Evolutionary conservation across 2,329 filamentous ascomycete species (phyloP).

Genomic region (Fusarium subglutinans): DNA sequence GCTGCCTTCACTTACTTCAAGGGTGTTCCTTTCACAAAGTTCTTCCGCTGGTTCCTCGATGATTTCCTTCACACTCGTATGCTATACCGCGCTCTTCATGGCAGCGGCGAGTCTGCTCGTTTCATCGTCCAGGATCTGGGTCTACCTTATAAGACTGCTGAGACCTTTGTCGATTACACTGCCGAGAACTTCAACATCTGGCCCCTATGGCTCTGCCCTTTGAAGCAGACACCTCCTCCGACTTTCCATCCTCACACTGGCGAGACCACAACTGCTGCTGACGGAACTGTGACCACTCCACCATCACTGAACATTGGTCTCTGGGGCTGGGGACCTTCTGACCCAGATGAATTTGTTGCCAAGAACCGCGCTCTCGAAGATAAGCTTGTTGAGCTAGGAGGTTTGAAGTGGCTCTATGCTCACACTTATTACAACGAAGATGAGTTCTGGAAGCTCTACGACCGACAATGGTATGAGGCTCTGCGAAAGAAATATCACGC

Average conservation of each 20-base stretch:
- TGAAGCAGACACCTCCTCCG: slow-evolving; percentile 58
- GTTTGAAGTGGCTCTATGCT: slow-evolving; percentile 88
- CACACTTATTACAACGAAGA: slow-evolving; percentile 82
- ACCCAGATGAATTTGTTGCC: slow-evolving; percentile 67
- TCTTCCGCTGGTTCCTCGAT: slow-evolving; percentile 75
- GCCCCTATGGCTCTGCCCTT: slow-evolving; percentile 69
- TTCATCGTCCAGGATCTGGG: slow-evolving; percentile 76
- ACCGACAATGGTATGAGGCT: slow-evolving; percentile 66
- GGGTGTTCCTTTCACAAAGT: slow-evolving; percentile 69
- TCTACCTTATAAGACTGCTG: slow-evolving; percentile 62
- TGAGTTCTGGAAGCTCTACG: slow-evolving; percentile 75
- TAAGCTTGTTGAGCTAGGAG: slow-evolving; percentile 74
- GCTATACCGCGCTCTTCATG: slow-evolving; percentile 77
- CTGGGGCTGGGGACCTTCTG: slow-evolving; percentile 78
- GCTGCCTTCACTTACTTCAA: slow-evolving; percentile 74
- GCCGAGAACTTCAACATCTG: slow-evolving; percentile 62
- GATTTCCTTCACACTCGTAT: slow-evolving; percentile 79
- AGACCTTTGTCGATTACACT: slow-evolving; percentile 66
- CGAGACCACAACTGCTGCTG: slow-evolving; percentile 41
- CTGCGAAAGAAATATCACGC: slow-evolving; percentile 72
- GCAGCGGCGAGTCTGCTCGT: slow-evolving; percentile 69
- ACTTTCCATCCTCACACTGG: slow-evolving; percentile 66
- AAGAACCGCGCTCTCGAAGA: slow-evolving; percentile 77
- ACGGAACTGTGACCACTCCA: slow-evolving; percentile 33
- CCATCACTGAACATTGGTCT: slow-evolving; percentile 73